Conservation (phyloP, 2,329 filamentous ascomycete genomes). For the Thermoascus crustaceus region DNA sequence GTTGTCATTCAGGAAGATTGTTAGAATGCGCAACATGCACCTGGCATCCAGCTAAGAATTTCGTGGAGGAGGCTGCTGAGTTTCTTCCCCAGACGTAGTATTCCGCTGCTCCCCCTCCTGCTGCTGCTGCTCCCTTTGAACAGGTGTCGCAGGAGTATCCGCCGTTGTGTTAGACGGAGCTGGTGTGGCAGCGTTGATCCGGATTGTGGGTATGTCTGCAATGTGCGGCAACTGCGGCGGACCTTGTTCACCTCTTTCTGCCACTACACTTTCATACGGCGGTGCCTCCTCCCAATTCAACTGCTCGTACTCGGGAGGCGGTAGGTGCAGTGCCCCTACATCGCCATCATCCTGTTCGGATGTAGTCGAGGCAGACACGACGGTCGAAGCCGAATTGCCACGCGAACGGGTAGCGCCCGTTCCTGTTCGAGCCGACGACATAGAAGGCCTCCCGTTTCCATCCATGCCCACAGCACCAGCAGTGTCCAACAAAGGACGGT, state of each 20-base stretch:
- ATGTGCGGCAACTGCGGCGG: slow-evolving; percentile 10
- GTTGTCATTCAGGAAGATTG: too few relatives aligned
- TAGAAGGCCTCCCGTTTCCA: slow-evolving; percentile 17
- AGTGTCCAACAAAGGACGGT: slow-evolving; percentile 36
- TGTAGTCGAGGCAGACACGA: slow-evolving; percentile 23
- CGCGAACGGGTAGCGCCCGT: slow-evolving; percentile 22
- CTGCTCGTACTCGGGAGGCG: slow-evolving; percentile 36
- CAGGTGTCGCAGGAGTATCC: slow-evolving; percentile 7
- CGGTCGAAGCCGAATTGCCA: slow-evolving; percentile 28
- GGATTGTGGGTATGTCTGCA: background rate
- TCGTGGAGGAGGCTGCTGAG: background rate
- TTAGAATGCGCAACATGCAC: too few relatives aligned
- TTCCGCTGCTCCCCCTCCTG: background rate
- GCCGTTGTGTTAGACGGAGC: background rate
- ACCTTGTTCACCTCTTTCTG: slow-evolving; percentile 11
- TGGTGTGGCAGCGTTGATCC: background rate
- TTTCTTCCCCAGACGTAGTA: too few relatives aligned
- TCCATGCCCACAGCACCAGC: slow-evolving; percentile 30
- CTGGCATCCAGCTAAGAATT: too few relatives aligned
- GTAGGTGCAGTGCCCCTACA: slow-evolving; percentile 28
- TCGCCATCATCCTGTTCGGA: slow-evolving; percentile 26
- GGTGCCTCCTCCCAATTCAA: slow-evolving; percentile 38
- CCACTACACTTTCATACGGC: slow-evolving; percentile 26
- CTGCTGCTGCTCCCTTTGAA: background rate
- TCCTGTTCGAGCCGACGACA: slow-evolving; percentile 19